Conservation (phyloP, 768 basidiomycete genomes). For the Mycena venus region DNA sequence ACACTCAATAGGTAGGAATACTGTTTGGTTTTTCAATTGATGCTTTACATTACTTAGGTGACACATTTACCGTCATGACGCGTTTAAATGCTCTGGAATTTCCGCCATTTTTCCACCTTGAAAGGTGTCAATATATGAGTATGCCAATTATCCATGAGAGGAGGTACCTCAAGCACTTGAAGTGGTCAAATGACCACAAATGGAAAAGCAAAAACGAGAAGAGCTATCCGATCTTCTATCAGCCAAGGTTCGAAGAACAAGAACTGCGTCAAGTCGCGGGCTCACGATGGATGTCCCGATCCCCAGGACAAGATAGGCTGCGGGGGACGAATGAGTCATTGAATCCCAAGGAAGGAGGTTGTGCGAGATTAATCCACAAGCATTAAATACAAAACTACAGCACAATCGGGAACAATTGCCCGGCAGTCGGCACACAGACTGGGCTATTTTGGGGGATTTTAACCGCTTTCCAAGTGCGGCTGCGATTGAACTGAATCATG, state of each 20-base stretch:
- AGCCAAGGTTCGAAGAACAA: neutral
- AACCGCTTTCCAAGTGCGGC: no score
- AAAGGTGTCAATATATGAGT: neutral
- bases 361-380: no score
- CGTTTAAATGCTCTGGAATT: conserved; percentile 85
- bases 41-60: neutral
- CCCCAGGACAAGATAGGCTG: neutral
- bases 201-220: conserved; percentile 76
- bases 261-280: neutral
- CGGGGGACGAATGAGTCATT: no score
- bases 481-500: no score
- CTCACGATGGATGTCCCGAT: neutral
- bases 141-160: no score
- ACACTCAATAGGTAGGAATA: conserved; percentile 79
- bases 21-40: conserved; percentile 47
- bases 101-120: conserved; percentile 79
- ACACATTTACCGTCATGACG: conserved; percentile 81
- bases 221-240: conserved; percentile 55
- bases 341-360: no score
- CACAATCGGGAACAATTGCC: no score
- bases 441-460: no score
- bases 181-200: conserved; percentile 84
- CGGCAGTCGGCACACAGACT: no score
- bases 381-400: no score
- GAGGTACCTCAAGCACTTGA: conserved; percentile 82